Percentiles rank a stretch among this genome's conserved stretches.
Evolutionary conservation across 1,139 yeast species (phyloP).

Genomic region (Chernovozyma sophiae-reginae): DNA sequence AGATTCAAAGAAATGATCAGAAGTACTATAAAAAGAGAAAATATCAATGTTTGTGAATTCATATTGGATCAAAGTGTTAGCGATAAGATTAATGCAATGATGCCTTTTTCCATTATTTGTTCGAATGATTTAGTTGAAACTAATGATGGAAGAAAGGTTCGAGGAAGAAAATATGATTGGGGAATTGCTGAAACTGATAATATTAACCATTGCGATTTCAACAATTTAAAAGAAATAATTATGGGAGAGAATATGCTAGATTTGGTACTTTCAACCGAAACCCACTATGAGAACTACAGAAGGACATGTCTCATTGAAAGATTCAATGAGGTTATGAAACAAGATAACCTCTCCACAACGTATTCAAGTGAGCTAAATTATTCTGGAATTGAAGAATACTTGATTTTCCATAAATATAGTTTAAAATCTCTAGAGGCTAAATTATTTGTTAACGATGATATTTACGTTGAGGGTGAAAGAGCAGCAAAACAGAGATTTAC

Average conservation of each 20-base stretch:
- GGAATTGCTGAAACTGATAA: conserved; percentile 72
- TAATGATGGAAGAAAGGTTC: conserved; percentile 34
- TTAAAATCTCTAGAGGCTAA: conserved; percentile 34
- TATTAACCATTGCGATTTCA: conserved; percentile 61
- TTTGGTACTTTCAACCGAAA: conserved; percentile 53
- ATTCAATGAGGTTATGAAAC: conserved; percentile 6
- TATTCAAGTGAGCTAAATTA: conserved; percentile 2
- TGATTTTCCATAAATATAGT: conserved; percentile 34
- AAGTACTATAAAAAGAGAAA: conserved; percentile 39
- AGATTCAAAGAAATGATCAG: conserved; percentile 44
- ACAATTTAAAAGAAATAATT: conserved; percentile 46
- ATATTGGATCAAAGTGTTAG: conserved; percentile 38
- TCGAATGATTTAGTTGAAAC: conserved; percentile 34
- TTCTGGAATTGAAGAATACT: conserved; percentile 16
- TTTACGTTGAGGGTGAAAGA: conserved; percentile 42
- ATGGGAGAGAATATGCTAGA: conserved; percentile 56
- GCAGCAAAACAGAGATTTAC: conserved; percentile 44
- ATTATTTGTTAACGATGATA: conserved; percentile 43
- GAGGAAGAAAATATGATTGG: conserved; percentile 72
- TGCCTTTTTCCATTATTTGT: conserved; percentile 63
- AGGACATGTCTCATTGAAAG: conserved; percentile 37
- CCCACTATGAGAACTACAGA: conserved; percentile 54
- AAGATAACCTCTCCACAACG: neutral
- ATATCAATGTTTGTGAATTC: conserved; percentile 56
- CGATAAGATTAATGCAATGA: conserved; percentile 24